phyloP scores from a whole-genome alignment of 2,329 filamentous ascomycete species.

The Penicillium sp. region DNA sequence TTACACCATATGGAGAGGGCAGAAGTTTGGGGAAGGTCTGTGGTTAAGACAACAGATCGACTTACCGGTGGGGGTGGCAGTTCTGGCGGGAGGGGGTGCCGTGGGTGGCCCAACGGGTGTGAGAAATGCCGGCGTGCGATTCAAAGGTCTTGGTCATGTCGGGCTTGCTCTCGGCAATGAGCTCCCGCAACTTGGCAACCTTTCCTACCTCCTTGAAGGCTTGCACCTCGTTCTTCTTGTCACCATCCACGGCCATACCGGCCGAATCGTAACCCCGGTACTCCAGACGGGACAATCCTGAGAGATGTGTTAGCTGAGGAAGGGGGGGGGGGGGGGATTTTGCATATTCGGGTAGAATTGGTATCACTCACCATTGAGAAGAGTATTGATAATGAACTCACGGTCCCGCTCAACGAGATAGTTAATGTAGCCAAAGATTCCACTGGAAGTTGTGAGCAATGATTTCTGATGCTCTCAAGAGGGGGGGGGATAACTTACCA shows the following conservation, averaged over 20 bases:
- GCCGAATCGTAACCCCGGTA: conserved; percentile 99
- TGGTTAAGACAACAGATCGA: conserved; percentile 5
- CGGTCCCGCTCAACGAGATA: conserved; percentile 99
- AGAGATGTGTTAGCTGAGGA: conserved; percentile 7
- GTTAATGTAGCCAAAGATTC: conserved; percentile 88
- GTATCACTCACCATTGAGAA: conserved; percentile 75
- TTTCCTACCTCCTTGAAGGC: conserved; percentile 99
- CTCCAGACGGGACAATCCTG: conserved; percentile 91
- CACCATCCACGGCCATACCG: conserved; percentile 90
- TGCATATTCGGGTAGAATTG: background rate
- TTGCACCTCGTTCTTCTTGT: conserved; percentile 97
- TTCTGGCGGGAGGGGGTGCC: conserved; percentile 89
- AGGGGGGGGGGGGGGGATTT: background rate
- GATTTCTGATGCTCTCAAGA: background rate
- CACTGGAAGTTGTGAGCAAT: conserved; percentile 25
- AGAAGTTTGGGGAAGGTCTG: background rate
- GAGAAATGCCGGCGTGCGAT: conserved; percentile 96
- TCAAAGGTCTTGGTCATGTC: conserved; percentile 93
- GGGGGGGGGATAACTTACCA: conserved; percentile 29
- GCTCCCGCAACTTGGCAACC: conserved; percentile 91
- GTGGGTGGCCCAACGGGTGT: conserved; percentile 99
- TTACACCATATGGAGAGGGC: background rate
- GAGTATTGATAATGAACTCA: conserved; percentile 91
- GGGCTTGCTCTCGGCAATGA: conserved; percentile 80
- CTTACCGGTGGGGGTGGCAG: conserved; percentile 97